Conservation (phyloP, 768 basidiomycete species). For the Leccinellum rugosiceps region DNA sequence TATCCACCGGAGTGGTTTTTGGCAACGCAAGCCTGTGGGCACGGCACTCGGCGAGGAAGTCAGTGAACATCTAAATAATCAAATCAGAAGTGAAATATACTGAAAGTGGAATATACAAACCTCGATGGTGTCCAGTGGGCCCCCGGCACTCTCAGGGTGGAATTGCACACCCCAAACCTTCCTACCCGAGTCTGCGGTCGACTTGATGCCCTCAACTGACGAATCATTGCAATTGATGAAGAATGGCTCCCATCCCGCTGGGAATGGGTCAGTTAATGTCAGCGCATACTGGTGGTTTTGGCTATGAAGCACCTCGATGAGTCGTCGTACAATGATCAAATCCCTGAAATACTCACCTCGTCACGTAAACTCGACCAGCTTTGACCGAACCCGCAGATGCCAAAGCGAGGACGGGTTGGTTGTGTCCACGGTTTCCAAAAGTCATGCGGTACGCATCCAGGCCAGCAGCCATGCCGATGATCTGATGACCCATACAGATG, state of each 20-base stretch:
- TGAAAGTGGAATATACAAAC: slow-evolving; percentile 39
- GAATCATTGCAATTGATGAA: slow-evolving; percentile 99
- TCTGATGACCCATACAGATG: slow-evolving; percentile 99
- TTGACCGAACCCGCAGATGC: slow-evolving; percentile 92
- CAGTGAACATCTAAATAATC: slow-evolving; percentile 79
- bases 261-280: slow-evolving; percentile 91
- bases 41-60: slow-evolving; percentile 82
- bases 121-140: slow-evolving; percentile 98
- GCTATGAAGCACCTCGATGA: slow-evolving; percentile 35
- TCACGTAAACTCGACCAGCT: slow-evolving; percentile 96
- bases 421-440: slow-evolving; percentile 99
- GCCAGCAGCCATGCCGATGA: slow-evolving; percentile 97
- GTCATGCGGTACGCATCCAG: slow-evolving; percentile 97
- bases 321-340: background rate
- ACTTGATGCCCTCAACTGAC: slow-evolving; percentile 98
- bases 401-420: slow-evolving; percentile 95
- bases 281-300: slow-evolving; percentile 99
- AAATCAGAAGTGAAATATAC: background rate
- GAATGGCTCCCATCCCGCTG: slow-evolving; percentile 96
- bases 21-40: slow-evolving; percentile 44
- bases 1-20: slow-evolving; percentile 13
- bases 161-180: slow-evolving; percentile 98
- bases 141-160: slow-evolving; percentile 97
- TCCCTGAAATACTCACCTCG: slow-evolving; percentile 50
- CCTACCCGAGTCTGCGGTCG: slow-evolving; percentile 83